Percentiles rank a stretch among this genome's conserved stretches.
Conservation (phyloP, 1,284 basidiomycete species). For the Chalciporus sp. region DNA sequence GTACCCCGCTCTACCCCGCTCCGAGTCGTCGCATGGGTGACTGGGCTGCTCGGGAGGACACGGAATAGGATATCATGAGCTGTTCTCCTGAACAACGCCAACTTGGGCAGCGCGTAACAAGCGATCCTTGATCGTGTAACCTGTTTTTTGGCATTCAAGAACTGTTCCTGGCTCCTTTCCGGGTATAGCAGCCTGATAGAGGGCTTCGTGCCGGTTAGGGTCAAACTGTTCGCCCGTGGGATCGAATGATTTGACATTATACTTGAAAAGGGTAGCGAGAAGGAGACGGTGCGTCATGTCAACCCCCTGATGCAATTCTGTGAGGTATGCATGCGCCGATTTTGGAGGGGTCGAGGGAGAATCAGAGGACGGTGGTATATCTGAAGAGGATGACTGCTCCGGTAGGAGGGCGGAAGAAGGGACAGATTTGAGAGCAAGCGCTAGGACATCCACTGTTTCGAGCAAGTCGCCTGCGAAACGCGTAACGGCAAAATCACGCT, state of each 20-base stretch:
- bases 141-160: constrained; percentile 89
- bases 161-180: constrained; percentile 90
- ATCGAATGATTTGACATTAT: constrained; percentile 90
- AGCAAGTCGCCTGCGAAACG: constrained; percentile 91
- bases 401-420: constrained; percentile 54
- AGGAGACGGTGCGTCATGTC: constrained; percentile 91
- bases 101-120: constrained; percentile 95
- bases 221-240: constrained; percentile 93
- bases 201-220: constrained; percentile 93
- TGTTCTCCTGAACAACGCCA: constrained; percentile 81
- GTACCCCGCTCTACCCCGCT: not conserved
- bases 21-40: not conserved
- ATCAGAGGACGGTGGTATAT: constrained; percentile 30
- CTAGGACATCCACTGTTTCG: constrained; percentile 90
- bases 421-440: constrained; percentile 87
- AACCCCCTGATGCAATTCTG: constrained; percentile 83
- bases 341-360: constrained; percentile 42
- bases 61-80: constrained; percentile 41
- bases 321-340: constrained; percentile 60
- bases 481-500: constrained; percentile 91
- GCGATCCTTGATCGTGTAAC: constrained; percentile 92
- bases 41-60: not conserved
- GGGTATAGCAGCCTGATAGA: constrained; percentile 92
- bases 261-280: constrained; percentile 87
- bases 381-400: constrained; percentile 24